phyloP scores from a whole-genome alignment of 2,329 filamentous ascomycete species.

The Dothideomycetes sp. region DNA sequence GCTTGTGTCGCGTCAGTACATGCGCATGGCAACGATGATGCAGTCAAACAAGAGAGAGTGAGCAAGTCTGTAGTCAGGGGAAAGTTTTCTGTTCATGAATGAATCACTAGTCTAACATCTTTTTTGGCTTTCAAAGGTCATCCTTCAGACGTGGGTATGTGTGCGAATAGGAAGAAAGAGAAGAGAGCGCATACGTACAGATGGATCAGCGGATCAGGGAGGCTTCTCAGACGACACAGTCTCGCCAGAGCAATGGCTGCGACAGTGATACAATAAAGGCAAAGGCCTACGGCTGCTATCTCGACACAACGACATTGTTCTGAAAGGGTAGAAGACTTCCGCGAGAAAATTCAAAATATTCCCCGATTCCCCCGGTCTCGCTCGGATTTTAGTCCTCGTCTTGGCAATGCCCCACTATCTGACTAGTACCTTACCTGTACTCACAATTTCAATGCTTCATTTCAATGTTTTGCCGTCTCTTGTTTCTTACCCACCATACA shows the following conservation, averaged over 20 bases:
- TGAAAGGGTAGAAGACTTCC: not conserved
- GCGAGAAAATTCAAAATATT: constrained; percentile 2
- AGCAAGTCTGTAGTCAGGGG: not conserved
- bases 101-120: not conserved
- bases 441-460: too few relatives aligned
- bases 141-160: not conserved
- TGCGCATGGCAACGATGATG: not conserved
- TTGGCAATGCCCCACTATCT: too few relatives aligned
- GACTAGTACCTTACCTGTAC: too few relatives aligned
- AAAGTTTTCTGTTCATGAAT: not conserved
- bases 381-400: too few relatives aligned
- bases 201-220: not conserved
- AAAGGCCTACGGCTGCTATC: constrained; percentile 3
- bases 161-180: not conserved
- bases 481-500: too few relatives aligned
- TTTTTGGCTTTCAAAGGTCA: constrained; percentile 1
- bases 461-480: too few relatives aligned
- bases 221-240: not conserved
- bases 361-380: too few relatives aligned
- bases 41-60: not conserved
- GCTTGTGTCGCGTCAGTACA: not conserved
- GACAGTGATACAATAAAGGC: not conserved
- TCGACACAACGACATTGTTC: constrained; percentile 5
- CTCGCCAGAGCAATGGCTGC: not conserved
- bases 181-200: not conserved